These are phyloP conservation scores for Monilinia fructicola DNA, from an alignment of 2,329 filamentous ascomycete genomes.

Conservation along the genomic window DNA sequence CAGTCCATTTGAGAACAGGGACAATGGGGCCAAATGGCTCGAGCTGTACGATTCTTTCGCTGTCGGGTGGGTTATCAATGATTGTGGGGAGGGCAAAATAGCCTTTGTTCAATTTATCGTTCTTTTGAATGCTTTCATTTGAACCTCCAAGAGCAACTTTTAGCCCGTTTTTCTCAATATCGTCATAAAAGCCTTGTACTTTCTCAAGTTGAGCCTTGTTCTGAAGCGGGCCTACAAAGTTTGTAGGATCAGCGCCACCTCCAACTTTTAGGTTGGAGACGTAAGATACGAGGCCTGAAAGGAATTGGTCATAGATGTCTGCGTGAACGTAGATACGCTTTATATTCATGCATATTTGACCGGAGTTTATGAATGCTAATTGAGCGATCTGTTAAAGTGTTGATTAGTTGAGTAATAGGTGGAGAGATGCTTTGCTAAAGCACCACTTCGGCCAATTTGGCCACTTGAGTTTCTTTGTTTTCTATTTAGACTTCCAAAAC, in stretches of 20 bases:
- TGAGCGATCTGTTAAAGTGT: conserved; percentile 42
- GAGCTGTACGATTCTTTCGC: conserved; percentile 55
- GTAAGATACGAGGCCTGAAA: conserved; percentile 48
- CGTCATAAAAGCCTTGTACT: conserved; percentile 54
- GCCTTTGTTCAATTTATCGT: conserved; percentile 39
- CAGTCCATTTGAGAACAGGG: conserved; percentile 20
- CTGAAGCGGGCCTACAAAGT: conserved; percentile 56
- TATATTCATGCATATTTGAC: conserved; percentile 52
- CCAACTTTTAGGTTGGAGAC: conserved; percentile 45
- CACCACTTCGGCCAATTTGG: background rate
- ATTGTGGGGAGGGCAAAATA: conserved; percentile 61
- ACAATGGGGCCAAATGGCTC: conserved; percentile 54
- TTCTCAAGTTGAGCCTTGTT: conserved; percentile 60
- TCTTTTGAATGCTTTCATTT: background rate
- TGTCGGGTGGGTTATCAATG: conserved; percentile 56
- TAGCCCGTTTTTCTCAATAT: conserved; percentile 53
- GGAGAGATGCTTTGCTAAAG: background rate
- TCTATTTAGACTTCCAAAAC: too few species aligned
- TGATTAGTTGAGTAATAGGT: background rate
- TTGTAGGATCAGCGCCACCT: conserved; percentile 40
- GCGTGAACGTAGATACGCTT: conserved; percentile 63
- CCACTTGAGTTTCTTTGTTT: background rate
- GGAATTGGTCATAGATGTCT: conserved; percentile 50
- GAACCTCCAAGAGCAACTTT: conserved; percentile 48
- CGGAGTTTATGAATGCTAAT: conserved; percentile 52